Base-by-base conservation (phyloP, 257 asterid species). In the Ilex aquifolium region DNA sequence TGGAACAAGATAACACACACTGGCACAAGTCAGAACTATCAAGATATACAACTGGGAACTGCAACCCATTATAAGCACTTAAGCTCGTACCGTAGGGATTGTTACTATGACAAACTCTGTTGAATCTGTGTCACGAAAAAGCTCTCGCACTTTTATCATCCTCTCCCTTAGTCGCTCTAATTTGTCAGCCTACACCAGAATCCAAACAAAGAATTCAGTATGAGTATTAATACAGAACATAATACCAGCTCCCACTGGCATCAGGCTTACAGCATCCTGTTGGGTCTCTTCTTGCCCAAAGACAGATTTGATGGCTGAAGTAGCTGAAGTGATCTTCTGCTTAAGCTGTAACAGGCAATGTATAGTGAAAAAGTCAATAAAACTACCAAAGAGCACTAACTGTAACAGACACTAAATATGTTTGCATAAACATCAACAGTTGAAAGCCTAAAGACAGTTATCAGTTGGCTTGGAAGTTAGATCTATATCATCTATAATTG, bases 141-240 rank as follows among this genome's bases (percentile, higher is more conserved):
- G 97, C 75, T 87, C 97, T 67, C 97, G 79, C 61, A 93, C 99
- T 93, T 90, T 85, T 71, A 93, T 84, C 99, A 90, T 90, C 71
- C 99, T 85, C 68, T 93, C 95, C 76, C 97, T 80, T 70, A 93
- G 76, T 61, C 57, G 80, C 90, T 93, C 96, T 66, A 93, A 77
- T 73, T 90, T 93, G 65, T 84, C 91, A 69, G 96, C 85, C 99
- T 93, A 75, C 65, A 72, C 49, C 64, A 10, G 46, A 59, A 39
- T 49, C 44, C 64, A 56, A 46, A 16, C 2, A 30, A 59, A 59
- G 10, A 65, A 52, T 48, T 70, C 21, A 78, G 51, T 55, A 46
- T 44, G 44, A 51, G 15, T 12, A 60, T 53, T 30, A 62, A 69
- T 46, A 59, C 16, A 63, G 57, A 67, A 53, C 46, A n/a, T 31